phyloP scores from a whole-genome alignment of 768 basidiomycete species.

The Calocybe gangraenosa region DNA sequence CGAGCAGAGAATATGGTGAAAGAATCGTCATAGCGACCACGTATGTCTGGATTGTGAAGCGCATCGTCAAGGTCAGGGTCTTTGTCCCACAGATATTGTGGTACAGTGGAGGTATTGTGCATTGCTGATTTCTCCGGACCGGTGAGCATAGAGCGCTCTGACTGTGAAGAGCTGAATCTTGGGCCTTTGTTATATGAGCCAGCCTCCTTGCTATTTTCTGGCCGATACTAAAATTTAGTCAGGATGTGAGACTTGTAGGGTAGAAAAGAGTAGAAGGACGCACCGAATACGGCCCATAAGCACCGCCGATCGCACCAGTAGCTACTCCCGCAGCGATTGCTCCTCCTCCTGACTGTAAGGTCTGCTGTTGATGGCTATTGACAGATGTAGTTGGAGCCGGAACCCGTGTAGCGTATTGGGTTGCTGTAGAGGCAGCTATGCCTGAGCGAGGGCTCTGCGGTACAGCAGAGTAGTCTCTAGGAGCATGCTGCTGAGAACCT shows the following conservation, averaged over 20 bases:
- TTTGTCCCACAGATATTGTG: conserved; percentile 74
- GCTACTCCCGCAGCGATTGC: conserved; percentile 78
- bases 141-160: conserved; percentile 32
- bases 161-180: conserved; percentile 52
- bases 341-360: conserved; percentile 35
- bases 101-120: conserved; percentile 57
- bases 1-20: conserved; percentile 76
- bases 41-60: conserved; percentile 83
- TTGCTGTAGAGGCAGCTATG: conserved; percentile 14
- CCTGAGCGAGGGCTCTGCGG: conserved; percentile 54
- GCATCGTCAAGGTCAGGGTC: conserved; percentile 89
- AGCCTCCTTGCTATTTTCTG: conserved; percentile 38
- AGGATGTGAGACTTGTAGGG: conserved; percentile 4
- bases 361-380: conserved; percentile 26
- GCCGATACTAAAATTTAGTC: conserved; percentile 48
- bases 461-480: conserved; percentile 61
- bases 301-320: conserved; percentile 70
- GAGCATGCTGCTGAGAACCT: conserved; percentile 35
- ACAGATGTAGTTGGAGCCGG: conserved; percentile 20
- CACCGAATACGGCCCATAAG: conserved; percentile 88
- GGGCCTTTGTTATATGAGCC: conserved; percentile 40
- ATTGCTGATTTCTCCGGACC: conserved; percentile 28
- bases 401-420: conserved; percentile 19
- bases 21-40: conserved; percentile 50
- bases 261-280: conserved; percentile 21